phyloP scores from a whole-genome alignment of 345 rosid genomes.

The Melastoma malabathricum region DNA sequence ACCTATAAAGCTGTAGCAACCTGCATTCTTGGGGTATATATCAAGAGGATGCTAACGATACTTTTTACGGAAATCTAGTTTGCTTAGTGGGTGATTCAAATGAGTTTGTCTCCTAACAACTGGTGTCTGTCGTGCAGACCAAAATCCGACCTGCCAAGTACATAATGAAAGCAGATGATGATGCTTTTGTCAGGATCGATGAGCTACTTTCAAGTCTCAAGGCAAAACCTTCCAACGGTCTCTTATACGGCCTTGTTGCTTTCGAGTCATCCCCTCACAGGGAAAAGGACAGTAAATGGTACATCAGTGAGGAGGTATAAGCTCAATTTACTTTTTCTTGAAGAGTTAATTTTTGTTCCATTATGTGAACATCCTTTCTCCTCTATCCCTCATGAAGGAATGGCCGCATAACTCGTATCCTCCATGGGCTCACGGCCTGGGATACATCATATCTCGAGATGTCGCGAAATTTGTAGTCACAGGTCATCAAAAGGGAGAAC shows the following conservation, averaged over 20 bases:
- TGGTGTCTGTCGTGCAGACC: slow-evolving; percentile 34
- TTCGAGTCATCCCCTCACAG: slow-evolving; percentile 66
- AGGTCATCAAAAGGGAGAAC: slow-evolving; percentile 56
- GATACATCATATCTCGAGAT: slow-evolving; percentile 64
- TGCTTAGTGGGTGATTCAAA: too few species aligned
- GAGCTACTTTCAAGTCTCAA: slow-evolving; percentile 53
- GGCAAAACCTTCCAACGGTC: slow-evolving; percentile 42
- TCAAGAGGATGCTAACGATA: not conserved
- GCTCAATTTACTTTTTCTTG: not conserved
- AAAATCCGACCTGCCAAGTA: slow-evolving; percentile 68
- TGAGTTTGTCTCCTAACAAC: not conserved
- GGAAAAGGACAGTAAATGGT: slow-evolving; percentile 78
- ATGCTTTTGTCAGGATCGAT: slow-evolving; percentile 79
- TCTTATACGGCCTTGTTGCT: slow-evolving; percentile 63
- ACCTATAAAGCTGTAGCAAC: slow-evolving; percentile 70
- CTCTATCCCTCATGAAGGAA: slow-evolving; percentile 30
- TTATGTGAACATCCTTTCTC: not conserved
- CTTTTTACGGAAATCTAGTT: too few species aligned
- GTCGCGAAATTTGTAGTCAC: slow-evolving; percentile 61
- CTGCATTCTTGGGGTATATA: slow-evolving; percentile 74
- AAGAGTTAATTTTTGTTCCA: not conserved
- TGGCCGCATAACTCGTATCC: slow-evolving; percentile 64
- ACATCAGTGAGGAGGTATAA: slow-evolving; percentile 44
- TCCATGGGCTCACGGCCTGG: slow-evolving; percentile 99
- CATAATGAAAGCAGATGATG: slow-evolving; percentile 92